Conservation (phyloP, 2,329 filamentous ascomycete species). For the Xylaria sp. region DNA sequence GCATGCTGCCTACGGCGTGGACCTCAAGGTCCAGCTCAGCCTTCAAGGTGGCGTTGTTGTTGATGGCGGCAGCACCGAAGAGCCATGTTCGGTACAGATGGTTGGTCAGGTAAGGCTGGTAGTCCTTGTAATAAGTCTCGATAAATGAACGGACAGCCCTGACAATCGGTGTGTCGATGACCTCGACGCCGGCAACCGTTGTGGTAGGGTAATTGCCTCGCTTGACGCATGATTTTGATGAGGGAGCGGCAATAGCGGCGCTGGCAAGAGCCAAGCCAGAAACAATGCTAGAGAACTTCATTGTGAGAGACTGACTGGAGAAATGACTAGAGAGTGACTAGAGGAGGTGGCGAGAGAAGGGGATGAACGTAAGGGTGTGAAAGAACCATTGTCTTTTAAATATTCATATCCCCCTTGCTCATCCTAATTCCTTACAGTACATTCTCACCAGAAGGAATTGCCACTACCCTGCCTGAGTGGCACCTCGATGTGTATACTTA, state of each 20-base stretch:
- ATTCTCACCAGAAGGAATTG: conserved; percentile 6
- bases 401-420: conserved; percentile 10
- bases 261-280: conserved; percentile 32
- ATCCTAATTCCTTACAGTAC: neutral
- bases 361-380: neutral
- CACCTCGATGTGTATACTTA: neutral
- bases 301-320: conserved; percentile 18
- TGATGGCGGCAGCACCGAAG: conserved; percentile 35
- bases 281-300: conserved; percentile 35
- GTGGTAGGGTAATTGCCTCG: conserved; percentile 25
- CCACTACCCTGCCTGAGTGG: neutral
- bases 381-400: conserved; percentile 20
- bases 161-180: conserved; percentile 35
- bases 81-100: conserved; percentile 36
- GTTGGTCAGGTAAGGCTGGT: conserved; percentile 33
- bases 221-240: neutral
- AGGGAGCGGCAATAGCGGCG: conserved; percentile 16
- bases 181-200: conserved; percentile 32
- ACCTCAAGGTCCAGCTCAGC: conserved; percentile 34
- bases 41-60: conserved; percentile 35
- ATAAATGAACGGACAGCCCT: conserved; percentile 25
- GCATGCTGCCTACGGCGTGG: conserved; percentile 28
- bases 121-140: conserved; percentile 33
- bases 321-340: conserved; percentile 1
- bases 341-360: neutral